Evolutionary conservation across 139 green algal genomes (phyloP), one percentile per base, ranked within the genome.

Genomic region (Zygnema circumcarinatum): DNA sequence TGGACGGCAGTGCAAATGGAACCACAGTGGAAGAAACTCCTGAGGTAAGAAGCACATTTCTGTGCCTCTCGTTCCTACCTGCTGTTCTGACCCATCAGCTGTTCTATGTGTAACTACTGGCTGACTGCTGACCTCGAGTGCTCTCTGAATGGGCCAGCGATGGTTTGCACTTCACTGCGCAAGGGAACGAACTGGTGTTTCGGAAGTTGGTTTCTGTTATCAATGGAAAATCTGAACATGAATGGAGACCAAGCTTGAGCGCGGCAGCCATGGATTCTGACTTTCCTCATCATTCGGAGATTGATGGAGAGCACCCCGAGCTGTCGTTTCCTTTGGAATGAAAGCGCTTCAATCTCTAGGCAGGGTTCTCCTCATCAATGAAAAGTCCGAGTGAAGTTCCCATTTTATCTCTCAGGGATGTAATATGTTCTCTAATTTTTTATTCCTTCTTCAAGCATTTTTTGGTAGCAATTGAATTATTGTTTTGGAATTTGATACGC

Each of bases 1-100:
- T 95, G 92, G 89, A 67, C 74, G 1, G 73, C 56, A 0, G 86
- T 97, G 73, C 94, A 96, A 79, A 25, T 79, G 39, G 31, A 89
- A 41, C 3, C 62, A 1, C 79, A 89, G 38, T 93, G 94, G 84
- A 32, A 2, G 31, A 1, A 36, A 0, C 25, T 88, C 69, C 47
- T 78, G 81, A 87, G 29, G 42, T 74, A 56, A 68, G 74, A n/a
- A 2, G n/a, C 2, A 25, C 25, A 25, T 29, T 29, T 72, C 54
- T 25, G 25, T 72, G 25, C 54, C 54, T 29, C 29, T 29, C 54
- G 25, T 25, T 72, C 25, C 54, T 33, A 25, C 54, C 54, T 29
- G 25, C 54, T 72, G 25, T 72, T 72, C 54, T 72, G 25, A 29
- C 29, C 25, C 54, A 25, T 29, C 29, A 25, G 25, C 29, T 25